Percentiles rank a stretch among this genome's conserved stretches.
Conservation (phyloP, 768 basidiomycete genomes). For the Pleurotus platypus region DNA sequence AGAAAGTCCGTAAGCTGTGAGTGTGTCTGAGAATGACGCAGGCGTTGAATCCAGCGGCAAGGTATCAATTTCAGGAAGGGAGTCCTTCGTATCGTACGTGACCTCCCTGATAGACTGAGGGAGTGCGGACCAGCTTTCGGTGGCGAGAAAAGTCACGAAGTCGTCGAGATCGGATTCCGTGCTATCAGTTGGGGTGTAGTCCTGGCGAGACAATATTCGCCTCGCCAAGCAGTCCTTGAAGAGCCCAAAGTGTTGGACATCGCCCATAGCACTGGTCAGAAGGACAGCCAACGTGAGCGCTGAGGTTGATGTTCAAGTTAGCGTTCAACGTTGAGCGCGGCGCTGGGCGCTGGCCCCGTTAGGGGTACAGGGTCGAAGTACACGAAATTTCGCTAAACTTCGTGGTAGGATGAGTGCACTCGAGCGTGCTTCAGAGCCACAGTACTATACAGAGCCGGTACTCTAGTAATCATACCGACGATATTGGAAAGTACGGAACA, state of each 20-base stretch:
- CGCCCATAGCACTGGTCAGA: no score
- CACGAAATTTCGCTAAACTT: no score
- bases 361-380: no score
- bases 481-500: no score
- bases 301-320: no score
- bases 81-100: constrained; percentile 32
- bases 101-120: constrained; percentile 30
- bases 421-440: no score
- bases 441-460: no score
- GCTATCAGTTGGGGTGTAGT: constrained; percentile 12
- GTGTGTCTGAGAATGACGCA: constrained; percentile 41
- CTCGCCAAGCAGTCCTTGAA: constrained; percentile 47
- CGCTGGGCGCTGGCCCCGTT: no score
- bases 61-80: constrained; percentile 28
- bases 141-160: constrained; percentile 47
- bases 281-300: no score
- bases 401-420: no score
- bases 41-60: constrained; percentile 37
- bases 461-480: no score
- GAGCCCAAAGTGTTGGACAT: neutral
- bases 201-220: constrained; percentile 29
- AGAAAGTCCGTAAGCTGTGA: constrained; percentile 44
- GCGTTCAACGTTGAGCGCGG: no score
- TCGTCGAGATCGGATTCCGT: constrained; percentile 42
- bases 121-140: constrained; percentile 45